Evolutionary conservation across 257 asterid genomes (phyloP), one percentile per base, ranked within the genome.

Genomic region (Leonotis leonurus): DNA sequence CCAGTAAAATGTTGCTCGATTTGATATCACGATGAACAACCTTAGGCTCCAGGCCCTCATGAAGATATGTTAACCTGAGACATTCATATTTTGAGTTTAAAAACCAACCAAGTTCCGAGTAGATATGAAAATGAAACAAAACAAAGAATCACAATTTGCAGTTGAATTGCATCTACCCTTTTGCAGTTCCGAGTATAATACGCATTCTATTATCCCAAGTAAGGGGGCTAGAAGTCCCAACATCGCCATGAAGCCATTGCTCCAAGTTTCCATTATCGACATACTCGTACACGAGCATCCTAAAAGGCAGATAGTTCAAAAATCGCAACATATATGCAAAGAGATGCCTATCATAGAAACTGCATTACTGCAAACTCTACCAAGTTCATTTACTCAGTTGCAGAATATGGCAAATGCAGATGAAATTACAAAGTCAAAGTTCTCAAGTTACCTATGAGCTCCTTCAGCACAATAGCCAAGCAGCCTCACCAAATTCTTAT

Each of bases 211-310:
- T 82, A 22, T 91, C 95, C 98, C 98, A 91, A 13, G 95, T 78
- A 29, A 91, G 87, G 62, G 98, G 96, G 62, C 96, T 91, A 48
- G 4, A 35, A 16, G 89, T 75, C 68, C 96, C 96, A n/a, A 91
- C 98, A 70, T 91, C 96, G 26, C 98, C 98, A 74, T 91, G 95
- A 71, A 91, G 85, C 96, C 98, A 91, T 58, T 91, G 96, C 26
- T 88, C 98, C 68, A 90, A 77, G 73, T 90, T 90, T 29, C 98
- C 96, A 62, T 90, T 84, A 73, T 88, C 80, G 9, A 84, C 91
- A 51, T 75, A 90, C 69, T 90, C 98, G 17, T 90, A 90, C 33
- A 90, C 98, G 55, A 90, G 91, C 95, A 90, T 85, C 81, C 96
- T 90, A 55, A 18, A 59, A 46, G 6, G 43, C 5, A 52, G 27